Percentiles rank a stretch among this genome's conserved stretches.
Conservation (phyloP, 2,329 filamentous ascomycete species). For the Talaromyces sp. region DNA sequence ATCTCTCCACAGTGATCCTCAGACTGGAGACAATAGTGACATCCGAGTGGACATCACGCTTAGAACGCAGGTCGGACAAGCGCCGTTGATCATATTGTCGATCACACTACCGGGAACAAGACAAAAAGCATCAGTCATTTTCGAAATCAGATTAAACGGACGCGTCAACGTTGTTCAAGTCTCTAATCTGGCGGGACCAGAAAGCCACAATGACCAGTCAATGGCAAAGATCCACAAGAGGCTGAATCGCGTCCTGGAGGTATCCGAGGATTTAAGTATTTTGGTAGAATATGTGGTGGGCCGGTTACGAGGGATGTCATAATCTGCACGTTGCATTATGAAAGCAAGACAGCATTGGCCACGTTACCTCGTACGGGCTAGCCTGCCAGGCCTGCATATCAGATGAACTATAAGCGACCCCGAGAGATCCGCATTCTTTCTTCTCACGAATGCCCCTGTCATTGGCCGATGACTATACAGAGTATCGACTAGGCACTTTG, state of each 20-base stretch:
- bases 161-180: slow-evolving; percentile 39
- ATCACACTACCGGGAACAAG: slow-evolving; percentile 22
- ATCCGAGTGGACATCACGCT: slow-evolving; percentile 40
- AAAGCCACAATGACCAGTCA: slow-evolving; percentile 19
- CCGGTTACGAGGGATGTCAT: slow-evolving; percentile 29
- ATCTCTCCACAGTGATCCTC: neutral
- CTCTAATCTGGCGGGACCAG: slow-evolving; percentile 31
- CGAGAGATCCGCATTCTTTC: neutral
- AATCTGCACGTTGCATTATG: neutral
- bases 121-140: slow-evolving; percentile 32
- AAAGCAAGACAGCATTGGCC: slow-evolving; percentile 1
- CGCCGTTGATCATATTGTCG: slow-evolving; percentile 39
- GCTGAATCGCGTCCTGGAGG: slow-evolving; percentile 40
- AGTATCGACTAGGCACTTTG: neutral
- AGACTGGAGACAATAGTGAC: slow-evolving; percentile 12
- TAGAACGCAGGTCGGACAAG: slow-evolving; percentile 38
- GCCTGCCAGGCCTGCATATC: neutral
- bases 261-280: slow-evolving; percentile 45
- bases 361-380: neutral
- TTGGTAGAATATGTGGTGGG: slow-evolving; percentile 44
- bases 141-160: slow-evolving; percentile 43
- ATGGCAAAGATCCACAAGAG: slow-evolving; percentile 22
- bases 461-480: neutral
- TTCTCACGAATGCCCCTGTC: neutral
- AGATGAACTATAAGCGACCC: neutral